These are phyloP conservation scores for Westerdykella sp. DNA, from an alignment of 2,329 filamentous ascomycete species.

Conservation along the genomic window DNA sequence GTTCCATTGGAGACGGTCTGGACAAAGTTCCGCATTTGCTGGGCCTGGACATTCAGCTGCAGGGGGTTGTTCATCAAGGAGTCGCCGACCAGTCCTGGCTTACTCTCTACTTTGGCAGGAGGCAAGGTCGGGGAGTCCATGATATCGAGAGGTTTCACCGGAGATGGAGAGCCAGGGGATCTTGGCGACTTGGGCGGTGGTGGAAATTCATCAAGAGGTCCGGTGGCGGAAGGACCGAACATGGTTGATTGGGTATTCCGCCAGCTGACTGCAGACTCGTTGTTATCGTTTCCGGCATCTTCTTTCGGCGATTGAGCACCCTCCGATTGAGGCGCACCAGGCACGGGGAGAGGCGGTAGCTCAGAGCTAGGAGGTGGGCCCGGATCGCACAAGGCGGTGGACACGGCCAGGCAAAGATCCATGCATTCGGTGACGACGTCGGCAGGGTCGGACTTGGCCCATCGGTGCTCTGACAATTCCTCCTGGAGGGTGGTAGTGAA, in stretches of 20 bases:
- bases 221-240: conserved; percentile 26
- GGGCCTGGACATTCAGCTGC: conserved; percentile 6
- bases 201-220: conserved; percentile 21
- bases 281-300: conserved; percentile 24
- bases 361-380: conserved; percentile 44
- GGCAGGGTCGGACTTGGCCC: conserved; percentile 71
- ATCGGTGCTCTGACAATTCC: conserved; percentile 70
- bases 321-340: conserved; percentile 27
- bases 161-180: conserved; percentile 45
- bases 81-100: conserved; percentile 14
- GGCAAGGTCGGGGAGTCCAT: conserved; percentile 60
- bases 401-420: conserved; percentile 52
- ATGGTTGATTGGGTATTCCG: conserved; percentile 51
- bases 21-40: conserved; percentile 31
- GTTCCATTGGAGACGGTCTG: conserved; percentile 15
- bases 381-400: conserved; percentile 39
- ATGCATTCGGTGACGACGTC: conserved; percentile 77
- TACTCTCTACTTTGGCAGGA: conserved; percentile 37
- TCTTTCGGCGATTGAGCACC: conserved; percentile 21
- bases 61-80: not conserved
- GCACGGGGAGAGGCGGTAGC: conserved; percentile 42
- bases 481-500: conserved; percentile 73
- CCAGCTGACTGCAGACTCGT: conserved; percentile 43
- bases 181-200: conserved; percentile 30
- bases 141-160: conserved; percentile 37